Conservation (phyloP, 2,329 filamentous ascomycete genomes). For the Neocatenulostroma microsporum region DNA sequence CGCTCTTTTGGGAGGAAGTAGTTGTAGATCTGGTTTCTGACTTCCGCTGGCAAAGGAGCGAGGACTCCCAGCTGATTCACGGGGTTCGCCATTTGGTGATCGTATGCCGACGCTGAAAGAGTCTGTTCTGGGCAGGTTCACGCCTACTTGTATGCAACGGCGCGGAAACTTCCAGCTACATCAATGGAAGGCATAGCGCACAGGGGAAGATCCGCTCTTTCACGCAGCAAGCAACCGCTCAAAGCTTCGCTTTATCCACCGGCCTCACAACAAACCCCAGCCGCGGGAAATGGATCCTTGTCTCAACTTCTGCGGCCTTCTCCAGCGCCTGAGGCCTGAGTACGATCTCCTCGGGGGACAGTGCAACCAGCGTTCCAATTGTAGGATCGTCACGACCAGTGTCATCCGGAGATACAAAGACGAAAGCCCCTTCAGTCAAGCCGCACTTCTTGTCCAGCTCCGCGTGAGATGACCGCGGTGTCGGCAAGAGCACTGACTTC, state of each 20-base stretch:
- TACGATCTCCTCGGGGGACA: conserved; percentile 36
- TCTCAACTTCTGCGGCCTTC: conserved; percentile 23
- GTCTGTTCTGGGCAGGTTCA: too few species aligned
- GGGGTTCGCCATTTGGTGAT: too few species aligned
- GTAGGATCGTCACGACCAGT: conserved; percentile 34
- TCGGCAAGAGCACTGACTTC: conserved; percentile 25
- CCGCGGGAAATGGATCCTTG: conserved; percentile 34
- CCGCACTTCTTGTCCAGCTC: conserved; percentile 27
- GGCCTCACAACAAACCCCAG: conserved; percentile 33
- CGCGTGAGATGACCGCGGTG: conserved; percentile 19
- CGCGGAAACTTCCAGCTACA: neutral
- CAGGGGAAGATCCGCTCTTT: too few species aligned
- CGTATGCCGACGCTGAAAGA: too few species aligned
- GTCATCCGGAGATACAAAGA: conserved; percentile 34
- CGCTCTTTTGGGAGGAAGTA: too few species aligned
- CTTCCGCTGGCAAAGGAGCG: too few species aligned
- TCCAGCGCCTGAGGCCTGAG: conserved; percentile 28
- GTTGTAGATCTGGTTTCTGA: too few species aligned
- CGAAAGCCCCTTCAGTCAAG: conserved; percentile 23
- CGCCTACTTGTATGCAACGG: too few species aligned
- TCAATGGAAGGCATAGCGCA: neutral
- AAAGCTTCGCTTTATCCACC: conserved; percentile 16
- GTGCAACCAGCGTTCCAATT: conserved; percentile 28
- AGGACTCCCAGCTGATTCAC: too few species aligned
- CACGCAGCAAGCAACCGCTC: too few species aligned